A percentile compares a stretch with the other conserved stretches of the same genome.
These are phyloP conservation scores for Penicillium decumbens DNA, from an alignment of 2,329 filamentous ascomycete genomes.

Conservation along the genomic window DNA sequence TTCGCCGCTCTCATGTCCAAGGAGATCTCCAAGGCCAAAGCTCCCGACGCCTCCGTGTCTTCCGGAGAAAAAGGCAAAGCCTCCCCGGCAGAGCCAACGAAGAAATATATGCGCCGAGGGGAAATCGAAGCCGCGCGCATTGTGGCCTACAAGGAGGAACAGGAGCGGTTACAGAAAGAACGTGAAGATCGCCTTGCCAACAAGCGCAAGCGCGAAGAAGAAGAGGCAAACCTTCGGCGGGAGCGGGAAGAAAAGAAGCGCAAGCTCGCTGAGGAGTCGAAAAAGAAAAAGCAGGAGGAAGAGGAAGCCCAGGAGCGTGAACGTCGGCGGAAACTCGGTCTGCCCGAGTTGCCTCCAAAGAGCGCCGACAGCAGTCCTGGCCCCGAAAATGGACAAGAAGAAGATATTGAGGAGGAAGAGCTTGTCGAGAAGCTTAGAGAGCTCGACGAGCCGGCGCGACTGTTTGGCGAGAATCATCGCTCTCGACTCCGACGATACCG, in stretches of 20 bases:
- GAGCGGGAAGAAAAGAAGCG: constrained; percentile 76
- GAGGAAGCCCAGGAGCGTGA: constrained; percentile 68
- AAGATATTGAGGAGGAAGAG: constrained; percentile 68
- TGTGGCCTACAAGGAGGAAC: constrained; percentile 75
- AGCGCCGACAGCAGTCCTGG: constrained; percentile 21
- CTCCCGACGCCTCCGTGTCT: constrained; percentile 36
- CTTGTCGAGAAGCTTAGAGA: constrained; percentile 63
- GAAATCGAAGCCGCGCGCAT: constrained; percentile 80
- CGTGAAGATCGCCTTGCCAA: constrained; percentile 64
- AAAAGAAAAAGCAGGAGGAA: constrained; percentile 63
- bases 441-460: constrained; percentile 64
- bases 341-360: constrained; percentile 63
- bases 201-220: constrained; percentile 87
- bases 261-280: constrained; percentile 75
- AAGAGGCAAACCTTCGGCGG: constrained; percentile 65
- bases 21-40: constrained; percentile 79
- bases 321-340: constrained; percentile 69
- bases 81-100: constrained; percentile 34
- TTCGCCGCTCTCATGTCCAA: constrained; percentile 91
- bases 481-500: constrained; percentile 67
- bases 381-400: constrained; percentile 36
- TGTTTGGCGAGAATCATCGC: constrained; percentile 79
- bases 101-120: constrained; percentile 79
- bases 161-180: constrained; percentile 67
- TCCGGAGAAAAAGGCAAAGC: constrained; percentile 18